These are phyloP conservation scores for Datura wrightii DNA, from an alignment of 257 asterid species.

Conservation along the genomic window DNA sequence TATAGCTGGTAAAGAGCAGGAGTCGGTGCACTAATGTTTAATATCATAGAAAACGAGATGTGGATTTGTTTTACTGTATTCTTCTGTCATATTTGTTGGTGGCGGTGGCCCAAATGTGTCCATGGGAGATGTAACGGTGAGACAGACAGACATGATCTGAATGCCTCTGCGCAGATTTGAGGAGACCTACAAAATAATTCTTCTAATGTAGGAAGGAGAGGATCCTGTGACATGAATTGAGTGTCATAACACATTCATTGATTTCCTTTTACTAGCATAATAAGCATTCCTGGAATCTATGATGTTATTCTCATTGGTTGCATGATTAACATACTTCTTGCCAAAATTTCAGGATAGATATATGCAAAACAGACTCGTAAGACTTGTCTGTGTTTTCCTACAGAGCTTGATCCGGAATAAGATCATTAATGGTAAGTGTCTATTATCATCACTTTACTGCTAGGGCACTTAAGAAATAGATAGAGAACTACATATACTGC, in stretches of 20 bases:
- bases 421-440: conserved; percentile 77
- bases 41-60: neutral
- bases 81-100: conserved; percentile 20
- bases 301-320: neutral
- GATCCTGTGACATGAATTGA: neutral
- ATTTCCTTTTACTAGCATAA: conserved; percentile 12
- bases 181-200: neutral
- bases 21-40: neutral
- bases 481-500: neutral
- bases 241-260: neutral
- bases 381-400: conserved; percentile 94
- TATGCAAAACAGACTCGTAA: conserved; percentile 96
- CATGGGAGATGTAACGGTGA: conserved; percentile 3
- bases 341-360: conserved; percentile 77
- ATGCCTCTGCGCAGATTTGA: conserved; percentile 14
- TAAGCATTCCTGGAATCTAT: neutral
- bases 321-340: neutral
- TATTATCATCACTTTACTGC: conserved; percentile 3
- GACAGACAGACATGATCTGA: neutral
- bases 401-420: conserved; percentile 94
- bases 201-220: conserved; percentile 5
- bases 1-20: conserved; percentile 8
- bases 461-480: neutral
- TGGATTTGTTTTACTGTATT: neutral
- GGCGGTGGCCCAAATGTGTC: neutral